phyloP scores from a whole-genome alignment of 768 basidiomycete genomes.

The Polyporus arcularius region DNA sequence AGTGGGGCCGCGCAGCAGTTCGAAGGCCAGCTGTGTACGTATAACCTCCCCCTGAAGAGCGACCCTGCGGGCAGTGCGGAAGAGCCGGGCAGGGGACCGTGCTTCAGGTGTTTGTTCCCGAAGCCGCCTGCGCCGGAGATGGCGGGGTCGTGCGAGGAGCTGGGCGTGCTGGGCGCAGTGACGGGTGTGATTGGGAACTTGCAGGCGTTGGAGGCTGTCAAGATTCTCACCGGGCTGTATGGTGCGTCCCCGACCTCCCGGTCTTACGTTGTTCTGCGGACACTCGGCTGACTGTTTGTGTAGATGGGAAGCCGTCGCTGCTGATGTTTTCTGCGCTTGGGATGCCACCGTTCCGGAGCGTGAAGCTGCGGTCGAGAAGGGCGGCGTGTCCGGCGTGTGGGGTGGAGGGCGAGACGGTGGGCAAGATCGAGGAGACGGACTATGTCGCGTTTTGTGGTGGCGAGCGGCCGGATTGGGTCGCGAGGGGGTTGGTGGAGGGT shows the following conservation, averaged over 20 bases:
- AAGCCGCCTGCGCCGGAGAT: slow-evolving; percentile 65
- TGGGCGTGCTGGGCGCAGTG: slow-evolving; percentile 85
- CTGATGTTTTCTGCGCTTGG: slow-evolving; percentile 75
- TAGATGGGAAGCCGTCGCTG: slow-evolving; percentile 64
- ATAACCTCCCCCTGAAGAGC: slow-evolving; percentile 43
- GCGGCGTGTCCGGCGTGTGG: slow-evolving; percentile 79
- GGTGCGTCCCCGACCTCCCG: slow-evolving; percentile 40
- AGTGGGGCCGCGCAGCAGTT: slow-evolving; percentile 90
- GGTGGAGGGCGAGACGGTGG: slow-evolving; percentile 41
- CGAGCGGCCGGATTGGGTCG: slow-evolving; percentile 63
- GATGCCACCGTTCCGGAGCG: slow-evolving; percentile 71
- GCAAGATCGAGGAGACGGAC: slow-evolving; percentile 58
- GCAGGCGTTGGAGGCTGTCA: slow-evolving; percentile 89
- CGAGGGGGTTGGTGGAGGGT: slow-evolving; percentile 44
- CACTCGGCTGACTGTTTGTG: background rate
- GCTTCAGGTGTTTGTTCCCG: slow-evolving; percentile 94
- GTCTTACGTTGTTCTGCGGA: background rate
- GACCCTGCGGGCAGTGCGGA: background rate
- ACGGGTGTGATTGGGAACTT: slow-evolving; percentile 88
- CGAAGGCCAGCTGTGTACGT: slow-evolving; percentile 79
- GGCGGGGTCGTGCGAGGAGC: slow-evolving; percentile 81
- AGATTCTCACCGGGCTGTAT: slow-evolving; percentile 68
- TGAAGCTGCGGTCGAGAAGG: slow-evolving; percentile 78
- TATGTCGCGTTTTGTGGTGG: slow-evolving; percentile 91
- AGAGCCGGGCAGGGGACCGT: slow-evolving; percentile 61